phyloP scores from a whole-genome alignment of 192 early-diverging fungal genomes.

The Allomyces macrogynus region DNA sequence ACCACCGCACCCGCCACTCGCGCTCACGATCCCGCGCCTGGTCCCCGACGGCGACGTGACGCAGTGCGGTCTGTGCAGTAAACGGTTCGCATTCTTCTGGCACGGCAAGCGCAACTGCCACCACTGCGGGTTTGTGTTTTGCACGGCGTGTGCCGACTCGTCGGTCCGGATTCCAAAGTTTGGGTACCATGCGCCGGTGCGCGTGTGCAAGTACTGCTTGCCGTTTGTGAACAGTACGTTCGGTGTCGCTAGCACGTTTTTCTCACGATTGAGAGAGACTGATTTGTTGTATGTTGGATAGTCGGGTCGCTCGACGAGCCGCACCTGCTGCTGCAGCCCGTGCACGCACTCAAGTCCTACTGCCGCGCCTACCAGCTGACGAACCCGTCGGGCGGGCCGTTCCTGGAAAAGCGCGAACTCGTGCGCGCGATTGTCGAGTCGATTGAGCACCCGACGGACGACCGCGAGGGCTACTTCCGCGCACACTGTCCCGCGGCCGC shows the following conservation, averaged over 20 bases:
- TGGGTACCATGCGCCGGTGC: background rate
- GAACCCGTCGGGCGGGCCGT: background rate
- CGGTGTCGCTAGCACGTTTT: background rate
- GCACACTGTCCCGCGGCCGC: background rate
- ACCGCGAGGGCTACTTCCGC: background rate
- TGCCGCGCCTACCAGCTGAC: background rate
- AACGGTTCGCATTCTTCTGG: background rate
- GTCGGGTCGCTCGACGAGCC: background rate
- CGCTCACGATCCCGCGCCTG: too few relatives aligned
- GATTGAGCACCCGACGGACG: background rate
- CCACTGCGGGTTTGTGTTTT: background rate
- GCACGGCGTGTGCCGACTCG: background rate
- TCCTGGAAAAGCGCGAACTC: background rate
- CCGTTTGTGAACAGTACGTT: background rate
- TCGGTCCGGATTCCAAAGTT: background rate
- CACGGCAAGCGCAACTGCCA: background rate
- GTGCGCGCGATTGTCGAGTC: background rate
- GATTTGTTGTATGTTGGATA: background rate
- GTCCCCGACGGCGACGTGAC: too few relatives aligned
- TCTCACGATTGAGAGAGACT: background rate
- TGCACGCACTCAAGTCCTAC: background rate
- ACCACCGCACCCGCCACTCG: too few relatives aligned
- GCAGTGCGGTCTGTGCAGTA: too few relatives aligned
- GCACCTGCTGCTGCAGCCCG: background rate
- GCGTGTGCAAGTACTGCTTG: background rate